A percentile compares a stretch with the other conserved stretches of the same genome.
These are phyloP conservation scores for Salvia hispanica DNA, from an alignment of 257 asterid species.

Conservation along the genomic window DNA sequence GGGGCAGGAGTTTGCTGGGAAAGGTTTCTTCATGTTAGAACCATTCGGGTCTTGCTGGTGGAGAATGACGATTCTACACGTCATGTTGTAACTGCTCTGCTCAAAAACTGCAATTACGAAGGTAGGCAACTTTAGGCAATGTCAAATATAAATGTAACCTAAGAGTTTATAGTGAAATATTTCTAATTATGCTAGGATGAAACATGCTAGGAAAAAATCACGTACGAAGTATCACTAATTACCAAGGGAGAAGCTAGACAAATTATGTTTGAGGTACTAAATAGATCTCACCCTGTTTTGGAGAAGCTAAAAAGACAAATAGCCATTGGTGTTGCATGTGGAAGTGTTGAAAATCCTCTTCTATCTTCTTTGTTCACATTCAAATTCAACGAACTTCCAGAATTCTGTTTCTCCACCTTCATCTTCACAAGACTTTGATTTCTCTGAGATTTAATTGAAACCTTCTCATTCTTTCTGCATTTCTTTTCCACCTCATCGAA, in stretches of 20 bases:
- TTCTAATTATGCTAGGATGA: background rate
- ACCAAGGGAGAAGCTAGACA: background rate
- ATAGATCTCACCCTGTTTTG: background rate
- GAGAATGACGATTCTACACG: conserved; percentile 87
- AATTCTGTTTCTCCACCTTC: background rate
- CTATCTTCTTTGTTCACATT: background rate
- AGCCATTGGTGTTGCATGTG: conserved; percentile 2
- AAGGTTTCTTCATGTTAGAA: conserved; percentile 78
- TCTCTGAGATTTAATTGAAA: background rate
- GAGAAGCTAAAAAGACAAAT: background rate
- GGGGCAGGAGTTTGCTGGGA: conserved; percentile 67
- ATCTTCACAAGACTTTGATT: conserved; percentile 10
- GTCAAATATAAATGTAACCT: conserved; percentile 6
- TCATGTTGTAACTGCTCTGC: conserved; percentile 84
- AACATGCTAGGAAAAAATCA: conserved; percentile 21
- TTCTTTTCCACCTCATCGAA: background rate
- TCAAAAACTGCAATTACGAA: conserved; percentile 86
- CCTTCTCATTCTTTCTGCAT: conserved; percentile 2
- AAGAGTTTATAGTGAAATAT: conserved; percentile 19
- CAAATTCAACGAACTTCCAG: background rate
- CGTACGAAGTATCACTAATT: background rate
- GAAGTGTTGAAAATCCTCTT: conserved; percentile 23
- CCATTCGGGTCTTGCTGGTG: conserved; percentile 84
- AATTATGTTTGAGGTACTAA: background rate
- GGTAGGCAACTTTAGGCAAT: conserved; percentile 41